These are phyloP conservation scores for Marasmius tenuissimus DNA, from an alignment of 1,284 basidiomycete species.

Conservation along the genomic window DNA sequence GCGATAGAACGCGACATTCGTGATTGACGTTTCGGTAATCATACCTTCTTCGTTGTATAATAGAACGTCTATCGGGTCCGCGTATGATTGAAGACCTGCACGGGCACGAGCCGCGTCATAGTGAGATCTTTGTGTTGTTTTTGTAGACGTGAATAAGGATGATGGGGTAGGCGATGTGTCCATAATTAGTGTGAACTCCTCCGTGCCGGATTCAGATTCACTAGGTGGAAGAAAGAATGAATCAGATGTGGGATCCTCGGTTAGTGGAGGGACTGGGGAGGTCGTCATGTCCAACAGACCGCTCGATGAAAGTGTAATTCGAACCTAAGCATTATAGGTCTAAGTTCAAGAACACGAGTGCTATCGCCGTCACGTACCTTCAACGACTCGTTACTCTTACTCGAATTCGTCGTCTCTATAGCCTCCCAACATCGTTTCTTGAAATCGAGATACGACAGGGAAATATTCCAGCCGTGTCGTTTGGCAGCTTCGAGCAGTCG, in stretches of 20 bases:
- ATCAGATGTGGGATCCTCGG: conserved; percentile 35
- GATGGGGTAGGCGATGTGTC: conserved; percentile 54
- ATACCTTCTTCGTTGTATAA: conserved; percentile 51
- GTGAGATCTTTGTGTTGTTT: conserved; percentile 61
- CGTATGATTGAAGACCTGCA: conserved; percentile 38
- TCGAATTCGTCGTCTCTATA: conserved; percentile 27
- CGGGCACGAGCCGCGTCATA: conserved; percentile 65
- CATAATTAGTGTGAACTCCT: conserved; percentile 35
- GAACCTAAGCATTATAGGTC: conserved; percentile 41
- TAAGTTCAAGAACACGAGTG: no score
- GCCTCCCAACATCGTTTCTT: conserved; percentile 41
- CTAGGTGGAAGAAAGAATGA: conserved; percentile 26
- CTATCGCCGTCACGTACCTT: conserved; percentile 5
- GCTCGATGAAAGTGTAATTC: conserved; percentile 47
- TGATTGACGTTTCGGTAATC: conserved; percentile 66
- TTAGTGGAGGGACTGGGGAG: conserved; percentile 40
- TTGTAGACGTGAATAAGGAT: conserved; percentile 61
- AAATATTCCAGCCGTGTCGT: conserved; percentile 48
- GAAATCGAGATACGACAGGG: conserved; percentile 38
- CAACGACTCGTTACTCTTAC: conserved; percentile 6
- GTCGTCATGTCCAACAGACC: conserved; percentile 47
- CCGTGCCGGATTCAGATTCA: conserved; percentile 17
- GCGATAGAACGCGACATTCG: conserved; percentile 67
- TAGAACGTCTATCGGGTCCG: conserved; percentile 54
- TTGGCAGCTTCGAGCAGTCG: conserved; percentile 51